Base-by-base conservation (phyloP, 768 basidiomycete species). In the Suillus luteus region DNA sequence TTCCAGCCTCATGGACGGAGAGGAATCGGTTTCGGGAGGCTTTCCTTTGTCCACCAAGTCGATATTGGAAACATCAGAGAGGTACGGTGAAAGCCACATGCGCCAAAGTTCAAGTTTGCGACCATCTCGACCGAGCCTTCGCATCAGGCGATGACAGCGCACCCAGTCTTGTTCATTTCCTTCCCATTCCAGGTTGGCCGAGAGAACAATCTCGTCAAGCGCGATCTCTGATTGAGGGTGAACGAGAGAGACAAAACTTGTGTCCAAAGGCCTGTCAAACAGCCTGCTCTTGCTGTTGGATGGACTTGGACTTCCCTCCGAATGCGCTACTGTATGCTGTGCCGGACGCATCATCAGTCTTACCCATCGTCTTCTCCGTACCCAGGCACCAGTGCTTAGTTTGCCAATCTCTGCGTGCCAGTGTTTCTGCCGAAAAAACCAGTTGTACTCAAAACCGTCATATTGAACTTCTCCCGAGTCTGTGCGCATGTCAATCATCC, bases 401-500 rank as follows among this genome's bases (percentile, higher is more conserved):
- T 77, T 69, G 10, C 91, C 89, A 1, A 87, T 80, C 59, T 83
- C 76, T 0, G 90, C 77, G 19, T 84, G 82, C 92, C 92, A 95
- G 55, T 86, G 74, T 57, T 83, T 81, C 40, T 77, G 74, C 19
- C 89, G 85, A 68, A 94, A 95, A 64, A 79, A 72, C 85, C 89
- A 92, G 71, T 92, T 93, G 76, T 93, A 94, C 74, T 94, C 90
- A 68, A 92, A 94, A 59, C 92, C 92, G 68, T 93, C 91, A 67
- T 89, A 83, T 68, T 92, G 90, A 3, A 92, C 88, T 68, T 89
- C 84, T 59, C 90, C 90, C 27, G 79, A 78, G 67, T 90, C 86
- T 35, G 86, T 84, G 48, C 89, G 89, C 92, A 94, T 93, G 77
- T 94, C 92, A 63, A 93, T 85, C 90, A 93, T 90, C 92, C 92